Base-by-base conservation (phyloP, 768 basidiomycete species). In the Pleurotus citrinopileatus region DNA sequence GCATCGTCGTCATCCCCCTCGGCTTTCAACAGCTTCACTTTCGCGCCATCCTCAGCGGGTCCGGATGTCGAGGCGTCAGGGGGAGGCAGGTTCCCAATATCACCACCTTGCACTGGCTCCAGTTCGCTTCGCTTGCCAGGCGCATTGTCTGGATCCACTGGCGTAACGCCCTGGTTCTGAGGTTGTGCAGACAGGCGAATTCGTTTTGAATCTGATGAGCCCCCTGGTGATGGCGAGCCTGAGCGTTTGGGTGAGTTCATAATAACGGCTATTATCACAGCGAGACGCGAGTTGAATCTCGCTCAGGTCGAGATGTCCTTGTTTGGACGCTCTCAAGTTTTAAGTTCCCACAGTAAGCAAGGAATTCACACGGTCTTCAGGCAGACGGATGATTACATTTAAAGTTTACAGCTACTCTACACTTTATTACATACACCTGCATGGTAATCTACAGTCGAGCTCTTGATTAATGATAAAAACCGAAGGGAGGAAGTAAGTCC, bases 81-180 rank as follows among this genome's bases (percentile, higher is more conserved):
- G 34, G 48, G 48, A 51, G 48, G 48, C 7, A 94, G 72, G 71
- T 94, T 95, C 32, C 79, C 87, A 59, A 94, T 80, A 59, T 94
- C 91, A 17, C 83, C 82, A 42, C 84, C 83, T 58, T 83, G 79
- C 55, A 94, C 77, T 44, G 93, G 93, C 62, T 94, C 92, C 54
- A 91, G 81, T 71, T 95, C 94, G 66, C 83, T 82, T 60, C 91
- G 89, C 72, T 94, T 95, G 59, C 94, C 94, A 0, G 80, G 78
- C 20, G 91, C 91, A 59, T 71, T 74, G 56, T 91, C 85, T 20
- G 86, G 85, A 71, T 94, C 91, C 12, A 92, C 87, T 19, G 84
- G 80, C 3, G 81, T 74, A 22, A 79, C 87, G n/a, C 87, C 86
- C 63, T 89, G 86, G 48, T 69, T 71, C 56, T 77, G 77, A 52